Conservation (phyloP, 129 eudicot genomes). For the Helianthus tuberosus region DNA sequence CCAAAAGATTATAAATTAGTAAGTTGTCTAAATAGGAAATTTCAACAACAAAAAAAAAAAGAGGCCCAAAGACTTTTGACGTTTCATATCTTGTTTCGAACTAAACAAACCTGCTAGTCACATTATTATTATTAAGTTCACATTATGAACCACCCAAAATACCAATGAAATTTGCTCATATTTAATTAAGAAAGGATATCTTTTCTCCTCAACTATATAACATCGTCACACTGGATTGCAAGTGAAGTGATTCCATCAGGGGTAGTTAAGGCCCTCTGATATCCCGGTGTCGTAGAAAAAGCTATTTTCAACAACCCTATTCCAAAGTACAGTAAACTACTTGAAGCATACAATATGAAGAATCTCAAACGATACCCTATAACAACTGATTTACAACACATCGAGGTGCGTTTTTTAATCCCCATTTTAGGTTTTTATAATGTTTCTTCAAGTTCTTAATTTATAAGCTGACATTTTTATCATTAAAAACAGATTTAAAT, state of each 20-base stretch:
- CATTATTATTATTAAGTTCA: too few relatives aligned
- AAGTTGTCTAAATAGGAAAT: too few relatives aligned
- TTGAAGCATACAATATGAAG: conserved; percentile 36
- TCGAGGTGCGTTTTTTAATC: conserved; percentile 51
- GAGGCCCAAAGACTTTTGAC: too few relatives aligned
- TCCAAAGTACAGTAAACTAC: conserved; percentile 42
- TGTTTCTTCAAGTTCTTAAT: neutral
- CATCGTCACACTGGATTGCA: conserved; percentile 51
- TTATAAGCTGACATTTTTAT: neutral
- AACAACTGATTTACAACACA: conserved; percentile 49
- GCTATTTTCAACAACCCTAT: conserved; percentile 37
- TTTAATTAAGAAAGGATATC: too few relatives aligned
- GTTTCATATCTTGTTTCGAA: too few relatives aligned
- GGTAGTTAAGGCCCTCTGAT: conserved; percentile 50
- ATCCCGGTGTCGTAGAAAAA: conserved; percentile 55
- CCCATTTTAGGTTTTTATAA: neutral
- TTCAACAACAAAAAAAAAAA: too few relatives aligned
- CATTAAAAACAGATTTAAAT: neutral
- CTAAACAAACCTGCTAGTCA: too few relatives aligned
- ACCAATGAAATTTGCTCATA: too few relatives aligned
- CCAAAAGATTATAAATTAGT: too few relatives aligned
- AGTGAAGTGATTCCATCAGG: conserved; percentile 51
- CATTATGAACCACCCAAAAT: too few relatives aligned
- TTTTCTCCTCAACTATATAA: neutral
- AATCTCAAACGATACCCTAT: conserved; percentile 25